Percentiles rank a stretch among this genome's conserved stretches.
Evolutionary conservation across 2,329 filamentous ascomycete species (phyloP).

Genomic region (Arthrobotrys sinensis): DNA sequence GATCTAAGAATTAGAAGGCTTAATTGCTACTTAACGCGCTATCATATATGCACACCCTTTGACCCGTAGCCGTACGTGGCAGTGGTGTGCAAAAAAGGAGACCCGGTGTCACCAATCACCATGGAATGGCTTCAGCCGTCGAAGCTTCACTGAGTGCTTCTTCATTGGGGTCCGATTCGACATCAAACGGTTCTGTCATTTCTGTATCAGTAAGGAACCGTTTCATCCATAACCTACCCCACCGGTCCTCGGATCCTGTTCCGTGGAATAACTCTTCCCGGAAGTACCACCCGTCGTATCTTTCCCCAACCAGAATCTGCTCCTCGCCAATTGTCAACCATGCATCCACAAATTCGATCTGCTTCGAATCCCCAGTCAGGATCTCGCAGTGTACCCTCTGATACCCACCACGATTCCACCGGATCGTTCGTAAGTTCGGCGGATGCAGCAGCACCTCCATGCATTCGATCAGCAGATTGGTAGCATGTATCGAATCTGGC

Average conservation of each 20-base stretch:
- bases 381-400: constrained; percentile 18
- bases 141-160: background rate
- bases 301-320: constrained; percentile 6
- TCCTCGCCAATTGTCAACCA: constrained; percentile 24
- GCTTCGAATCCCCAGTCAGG: background rate
- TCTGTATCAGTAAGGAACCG: constrained; percentile 7
- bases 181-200: background rate
- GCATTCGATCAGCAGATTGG: constrained; percentile 28
- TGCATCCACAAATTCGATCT: constrained; percentile 33
- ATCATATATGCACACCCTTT: no score
- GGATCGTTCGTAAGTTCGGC: background rate
- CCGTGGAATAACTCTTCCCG: constrained; percentile 37
- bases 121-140: background rate
- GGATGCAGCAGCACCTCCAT: constrained; percentile 30
- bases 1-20: no score
- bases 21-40: no score
- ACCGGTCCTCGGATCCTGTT: constrained; percentile 10
- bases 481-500: constrained; percentile 31
- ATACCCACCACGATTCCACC: constrained; percentile 28
- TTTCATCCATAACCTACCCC: constrained; percentile 17
- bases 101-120: background rate
- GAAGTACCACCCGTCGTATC: constrained; percentile 45
- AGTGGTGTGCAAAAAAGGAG: no score
- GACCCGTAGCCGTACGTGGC: no score
- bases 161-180: background rate